Evolutionary conservation across 805 yeast genomes (phyloP), one percentile per base, ranked within the genome.

Genomic region (Kodamaea lidongshanica): DNA sequence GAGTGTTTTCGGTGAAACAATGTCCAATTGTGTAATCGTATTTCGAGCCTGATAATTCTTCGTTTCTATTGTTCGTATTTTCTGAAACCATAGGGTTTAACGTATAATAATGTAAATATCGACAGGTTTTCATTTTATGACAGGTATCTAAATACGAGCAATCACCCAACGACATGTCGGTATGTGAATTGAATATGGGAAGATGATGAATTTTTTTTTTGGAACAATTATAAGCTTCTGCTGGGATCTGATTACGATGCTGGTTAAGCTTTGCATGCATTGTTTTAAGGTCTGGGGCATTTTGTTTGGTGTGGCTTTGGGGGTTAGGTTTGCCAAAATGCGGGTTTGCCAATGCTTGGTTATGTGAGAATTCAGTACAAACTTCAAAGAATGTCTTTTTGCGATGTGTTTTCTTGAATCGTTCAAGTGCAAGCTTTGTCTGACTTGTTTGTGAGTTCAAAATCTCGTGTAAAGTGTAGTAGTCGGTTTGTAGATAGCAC

Each of bases 121-220:
- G 65, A 54, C 96, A 88, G 7, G 75, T 63, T 37, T 73, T 74
- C 51, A 84, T 70, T 54, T 86, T 86, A 58, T 84, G 96, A 50
- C 97, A 88, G 1, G 96, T 87, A 50, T 88, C 96, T 36, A 88
- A 65, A 50, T 88, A 88, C 7, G 96, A 87, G 51, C 97, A 88
- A 54, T 88, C 96, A 1, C 96, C 96, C 6, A 85, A 52, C 11
- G 67, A 57, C 2, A 58, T 32, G 45, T 89, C 96, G 0, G 96
- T 86, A 34, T 73, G 77, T n/a, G 21, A 41, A 31, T 45, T 48
- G 14, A 49, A 34, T 4, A 56, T 41, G 2, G 63, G 61, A 12
- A 59, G 36, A 30, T 34, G 51, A 36, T 59, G 65, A 11, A 45
- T 45, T 27, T 51, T 58, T 5, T 19, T 26, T 17, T 42, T 43